Conservation (phyloP, 257 asterid genomes). For the Nicotiana tomentosiformis region DNA sequence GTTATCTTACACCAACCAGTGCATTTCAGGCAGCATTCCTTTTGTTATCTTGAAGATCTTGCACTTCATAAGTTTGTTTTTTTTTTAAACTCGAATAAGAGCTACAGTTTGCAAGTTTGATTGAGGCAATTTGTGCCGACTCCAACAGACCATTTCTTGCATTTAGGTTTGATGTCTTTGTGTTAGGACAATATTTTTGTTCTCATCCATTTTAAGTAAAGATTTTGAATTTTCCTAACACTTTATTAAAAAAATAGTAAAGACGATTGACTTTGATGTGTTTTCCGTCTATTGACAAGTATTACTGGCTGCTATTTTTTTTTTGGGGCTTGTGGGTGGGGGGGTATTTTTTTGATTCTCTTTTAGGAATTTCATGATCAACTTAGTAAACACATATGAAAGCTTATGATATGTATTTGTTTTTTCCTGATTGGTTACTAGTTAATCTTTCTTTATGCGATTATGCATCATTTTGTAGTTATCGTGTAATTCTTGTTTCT, state of each 20-base stretch:
- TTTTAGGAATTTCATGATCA: too few species aligned
- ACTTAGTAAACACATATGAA: too few species aligned
- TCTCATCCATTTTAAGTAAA: neutral
- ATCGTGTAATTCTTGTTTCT: neutral
- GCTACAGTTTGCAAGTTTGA: neutral
- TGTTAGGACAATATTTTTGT: neutral
- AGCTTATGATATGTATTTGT: too few species aligned
- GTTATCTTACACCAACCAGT: neutral
- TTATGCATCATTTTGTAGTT: neutral
- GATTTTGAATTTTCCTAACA: neutral
- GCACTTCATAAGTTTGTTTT: neutral
- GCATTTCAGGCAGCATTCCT: neutral
- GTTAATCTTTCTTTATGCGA: too few species aligned
- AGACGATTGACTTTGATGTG: neutral
- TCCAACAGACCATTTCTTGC: neutral
- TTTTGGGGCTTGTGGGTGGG: too few species aligned
- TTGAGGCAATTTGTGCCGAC: neutral
- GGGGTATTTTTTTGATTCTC: too few species aligned
- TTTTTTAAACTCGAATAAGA: neutral
- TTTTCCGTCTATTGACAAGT: too few species aligned
- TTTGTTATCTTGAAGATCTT: neutral
- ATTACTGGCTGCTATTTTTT: too few species aligned
- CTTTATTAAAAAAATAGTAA: too few species aligned
- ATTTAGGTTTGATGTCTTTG: neutral
- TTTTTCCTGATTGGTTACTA: too few species aligned